Percentiles rank a stretch among this genome's conserved stretches.
These are phyloP conservation scores for Paraphaeosphaeria minitans DNA, from an alignment of 2,329 filamentous ascomycete genomes.

Conservation along the genomic window DNA sequence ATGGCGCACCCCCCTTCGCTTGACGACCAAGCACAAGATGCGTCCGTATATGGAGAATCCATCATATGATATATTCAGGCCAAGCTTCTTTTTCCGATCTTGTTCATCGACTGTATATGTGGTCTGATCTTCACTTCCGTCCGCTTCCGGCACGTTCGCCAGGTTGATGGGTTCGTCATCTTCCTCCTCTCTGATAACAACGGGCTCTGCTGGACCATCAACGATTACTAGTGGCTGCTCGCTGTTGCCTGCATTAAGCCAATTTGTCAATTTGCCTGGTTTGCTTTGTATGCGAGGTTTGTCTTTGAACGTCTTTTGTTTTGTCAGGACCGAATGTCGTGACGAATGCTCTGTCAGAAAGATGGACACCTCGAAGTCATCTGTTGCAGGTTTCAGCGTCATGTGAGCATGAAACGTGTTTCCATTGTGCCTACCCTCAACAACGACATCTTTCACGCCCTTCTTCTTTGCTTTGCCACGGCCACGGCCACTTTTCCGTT, in stretches of 20 bases:
- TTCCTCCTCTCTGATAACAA: slow-evolving; percentile 61
- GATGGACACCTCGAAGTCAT: slow-evolving; percentile 94
- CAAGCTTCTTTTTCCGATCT: slow-evolving; percentile 90
- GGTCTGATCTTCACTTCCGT: slow-evolving; percentile 15
- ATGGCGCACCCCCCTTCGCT: slow-evolving; percentile 60
- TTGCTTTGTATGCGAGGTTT: slow-evolving; percentile 53
- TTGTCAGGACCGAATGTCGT: slow-evolving; percentile 83
- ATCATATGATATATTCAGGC: slow-evolving; percentile 85
- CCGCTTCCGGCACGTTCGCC: slow-evolving; percentile 61
- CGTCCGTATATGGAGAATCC: slow-evolving; percentile 95
- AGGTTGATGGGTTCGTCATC: slow-evolving; percentile 59
- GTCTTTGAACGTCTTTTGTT: slow-evolving; percentile 73
- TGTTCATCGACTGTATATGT: slow-evolving; percentile 47
- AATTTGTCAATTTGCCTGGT: slow-evolving; percentile 53
- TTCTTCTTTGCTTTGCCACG: slow-evolving; percentile 67
- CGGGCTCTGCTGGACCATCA: slow-evolving; percentile 52
- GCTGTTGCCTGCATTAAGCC: slow-evolving; percentile 48
- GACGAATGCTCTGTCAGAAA: slow-evolving; percentile 87
- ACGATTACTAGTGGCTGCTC: slow-evolving; percentile 51
- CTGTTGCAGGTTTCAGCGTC: slow-evolving; percentile 51
- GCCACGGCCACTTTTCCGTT: slow-evolving; percentile 67
- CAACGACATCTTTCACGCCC: slow-evolving; percentile 87
- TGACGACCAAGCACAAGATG: slow-evolving; percentile 88
- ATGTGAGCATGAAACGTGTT: not conserved
- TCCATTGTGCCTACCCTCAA: slow-evolving; percentile 65